Base-by-base conservation (phyloP, 352 stramenopile genomes). In the Pythium phragmiticola region DNA sequence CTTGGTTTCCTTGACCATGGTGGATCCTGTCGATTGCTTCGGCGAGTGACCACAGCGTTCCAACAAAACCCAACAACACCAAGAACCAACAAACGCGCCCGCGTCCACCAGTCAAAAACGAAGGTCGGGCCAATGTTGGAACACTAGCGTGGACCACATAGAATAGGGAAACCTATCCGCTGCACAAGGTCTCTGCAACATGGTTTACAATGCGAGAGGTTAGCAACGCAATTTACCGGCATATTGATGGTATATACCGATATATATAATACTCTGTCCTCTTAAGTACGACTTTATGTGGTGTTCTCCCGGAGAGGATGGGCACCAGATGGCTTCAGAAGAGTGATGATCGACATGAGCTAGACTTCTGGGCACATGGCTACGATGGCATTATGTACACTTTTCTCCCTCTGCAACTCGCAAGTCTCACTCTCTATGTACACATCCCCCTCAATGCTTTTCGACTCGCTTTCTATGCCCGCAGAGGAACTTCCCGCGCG, bases 1-100 rank as follows among this genome's bases (percentile, higher is more conserved):
- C 80, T 92, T 92, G 54, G 74, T 89, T 86, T 93, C 84, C 78
- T 93, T 93, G 78, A 90, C 84, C 84, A 93, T 93, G 62, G 75
- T 70, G 63, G 52, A 65, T 64, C 55, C 55, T 60, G 57, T 65
- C 51, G 56, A 63, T 65, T 70, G 63, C 53, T 70, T 70, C 74
- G 72, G 68, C 74, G 72, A 82, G 73, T 76, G 63, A 65, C 42
- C 47, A 19, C 23, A 53, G 11, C 13, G 14, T 70, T 74, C 73
- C 65, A 50, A 52, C 36, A 54, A 16, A 37, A 53, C 19, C 43
- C 21, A 21, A 43, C 7, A 7, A 45, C n/a, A 41, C 72, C 65
- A 61, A 75, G 68, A 73, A 69, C 34, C 34, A 68, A 50, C 37
- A 7, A 19, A 28, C 8, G 36, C 33, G 14, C 21, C 50, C 23